Percentiles rank a stretch among this genome's conserved stretches.
Evolutionary conservation across 192 early-diverging fungal species (phyloP).

Genomic region (Haplosporangium gracile): DNA sequence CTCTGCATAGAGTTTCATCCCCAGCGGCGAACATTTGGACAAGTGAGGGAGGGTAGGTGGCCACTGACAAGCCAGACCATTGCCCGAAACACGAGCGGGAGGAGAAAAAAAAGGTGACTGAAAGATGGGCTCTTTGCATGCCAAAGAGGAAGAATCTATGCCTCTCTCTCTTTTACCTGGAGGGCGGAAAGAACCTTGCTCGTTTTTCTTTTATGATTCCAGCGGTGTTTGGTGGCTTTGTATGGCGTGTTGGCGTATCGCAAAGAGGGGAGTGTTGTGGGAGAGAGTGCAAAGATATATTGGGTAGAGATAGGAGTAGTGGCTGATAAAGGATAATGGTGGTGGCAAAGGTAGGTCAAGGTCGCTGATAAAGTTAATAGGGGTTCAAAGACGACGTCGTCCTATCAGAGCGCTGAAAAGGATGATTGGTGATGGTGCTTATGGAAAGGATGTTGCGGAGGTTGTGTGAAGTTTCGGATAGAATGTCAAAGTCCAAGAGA

Average conservation of each 20-base stretch:
- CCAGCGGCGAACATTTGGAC: background rate
- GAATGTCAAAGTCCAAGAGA: background rate
- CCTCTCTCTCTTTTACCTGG: conserved; percentile 1
- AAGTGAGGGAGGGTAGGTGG: background rate
- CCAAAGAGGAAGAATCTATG: background rate
- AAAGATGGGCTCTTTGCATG: background rate
- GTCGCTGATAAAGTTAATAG: background rate
- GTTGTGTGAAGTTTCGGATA: background rate
- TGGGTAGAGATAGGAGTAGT: background rate
- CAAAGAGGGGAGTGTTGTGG: background rate
- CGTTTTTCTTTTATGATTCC: background rate
- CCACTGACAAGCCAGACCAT: background rate
- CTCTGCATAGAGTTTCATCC: conserved; percentile 4
- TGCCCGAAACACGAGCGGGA: background rate
- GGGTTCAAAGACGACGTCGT: background rate
- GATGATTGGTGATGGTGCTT: background rate
- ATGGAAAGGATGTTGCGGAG: background rate
- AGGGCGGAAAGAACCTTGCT: background rate
- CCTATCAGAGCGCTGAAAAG: background rate
- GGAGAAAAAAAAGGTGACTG: background rate
- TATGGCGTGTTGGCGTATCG: background rate
- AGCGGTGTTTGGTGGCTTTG: background rate
- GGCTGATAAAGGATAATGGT: background rate
- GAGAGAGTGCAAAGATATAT: background rate
- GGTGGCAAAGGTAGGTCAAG: background rate